Conservation (phyloP, 306 rosid genomes). For the Malus sieversii region DNA sequence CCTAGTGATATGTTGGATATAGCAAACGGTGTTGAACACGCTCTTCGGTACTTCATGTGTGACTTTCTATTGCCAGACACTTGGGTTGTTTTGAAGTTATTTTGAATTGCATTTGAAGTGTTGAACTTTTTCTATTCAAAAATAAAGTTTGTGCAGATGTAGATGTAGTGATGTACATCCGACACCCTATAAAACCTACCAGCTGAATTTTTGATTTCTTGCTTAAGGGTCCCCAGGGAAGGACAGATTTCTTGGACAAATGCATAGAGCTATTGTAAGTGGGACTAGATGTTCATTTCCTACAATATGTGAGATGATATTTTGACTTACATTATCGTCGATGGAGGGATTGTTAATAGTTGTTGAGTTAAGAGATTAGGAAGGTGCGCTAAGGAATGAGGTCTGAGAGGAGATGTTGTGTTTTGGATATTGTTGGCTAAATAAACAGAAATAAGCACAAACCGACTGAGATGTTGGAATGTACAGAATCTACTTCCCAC, state of each 20-base stretch:
- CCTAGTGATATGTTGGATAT: background rate
- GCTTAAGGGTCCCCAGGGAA: background rate
- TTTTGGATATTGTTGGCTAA: background rate
- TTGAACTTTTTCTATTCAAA: background rate
- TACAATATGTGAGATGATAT: background rate
- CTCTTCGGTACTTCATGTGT: background rate
- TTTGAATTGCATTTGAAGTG: background rate
- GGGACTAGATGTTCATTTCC: background rate
- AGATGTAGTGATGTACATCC: background rate
- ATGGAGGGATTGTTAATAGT: background rate
- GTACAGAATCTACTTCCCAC: background rate
- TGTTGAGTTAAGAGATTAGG: background rate
- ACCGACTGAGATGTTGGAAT: background rate
- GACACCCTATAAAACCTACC: background rate
- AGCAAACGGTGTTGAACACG: background rate
- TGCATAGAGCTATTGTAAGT: background rate
- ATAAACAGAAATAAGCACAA: background rate
- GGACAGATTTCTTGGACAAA: background rate
- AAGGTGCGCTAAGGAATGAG: background rate
- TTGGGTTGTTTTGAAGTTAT: background rate
- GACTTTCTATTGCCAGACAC: background rate
- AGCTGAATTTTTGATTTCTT: background rate
- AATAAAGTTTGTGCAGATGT: background rate
- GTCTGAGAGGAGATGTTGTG: background rate
- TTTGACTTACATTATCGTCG: background rate